Percentiles rank a stretch among this genome's conserved stretches.
Evolutionary conservation across 2,329 filamentous ascomycete species (phyloP).

Genomic region (Penicillium aurantiogriseum): DNA sequence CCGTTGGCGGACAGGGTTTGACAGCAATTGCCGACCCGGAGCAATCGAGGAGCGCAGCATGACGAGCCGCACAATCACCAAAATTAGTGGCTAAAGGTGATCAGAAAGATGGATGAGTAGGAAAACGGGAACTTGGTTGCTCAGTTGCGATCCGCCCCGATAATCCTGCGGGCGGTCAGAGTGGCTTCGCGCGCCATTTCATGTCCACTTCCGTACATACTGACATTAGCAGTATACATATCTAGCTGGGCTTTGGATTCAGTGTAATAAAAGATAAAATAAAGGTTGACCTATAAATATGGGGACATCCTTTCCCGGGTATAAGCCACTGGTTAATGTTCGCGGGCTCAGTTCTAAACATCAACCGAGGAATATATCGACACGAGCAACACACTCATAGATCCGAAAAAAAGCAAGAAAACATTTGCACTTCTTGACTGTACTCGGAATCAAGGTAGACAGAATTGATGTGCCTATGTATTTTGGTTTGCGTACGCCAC

Average conservation of each 20-base stretch:
- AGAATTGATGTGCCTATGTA: background rate
- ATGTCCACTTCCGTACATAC: background rate
- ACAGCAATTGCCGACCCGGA: conserved; percentile 46
- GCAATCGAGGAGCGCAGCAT: conserved; percentile 58
- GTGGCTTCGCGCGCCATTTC: conserved; percentile 16
- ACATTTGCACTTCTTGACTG: background rate
- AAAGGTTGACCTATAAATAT: background rate
- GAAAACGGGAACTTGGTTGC: conserved; percentile 34
- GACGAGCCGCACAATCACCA: conserved; percentile 46
- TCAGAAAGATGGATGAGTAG: conserved; percentile 30
- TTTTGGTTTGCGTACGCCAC: background rate
- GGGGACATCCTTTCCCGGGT: background rate
- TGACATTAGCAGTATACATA: conserved; percentile 1
- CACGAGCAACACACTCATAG: background rate
- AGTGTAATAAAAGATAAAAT: background rate
- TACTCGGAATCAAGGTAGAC: background rate
- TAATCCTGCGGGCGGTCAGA: conserved; percentile 32
- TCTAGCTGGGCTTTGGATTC: background rate
- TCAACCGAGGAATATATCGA: background rate
- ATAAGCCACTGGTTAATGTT: background rate
- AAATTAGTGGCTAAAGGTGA: conserved; percentile 25
- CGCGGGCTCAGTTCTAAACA: background rate
- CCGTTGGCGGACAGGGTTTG: conserved; percentile 38
- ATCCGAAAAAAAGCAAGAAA: background rate
- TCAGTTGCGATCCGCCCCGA: conserved; percentile 43